A percentile compares a stretch with the other conserved stretches of the same genome.
Evolutionary conservation across 2,329 filamentous ascomycete genomes (phyloP).

Genomic region (Fusarium mangiferae): DNA sequence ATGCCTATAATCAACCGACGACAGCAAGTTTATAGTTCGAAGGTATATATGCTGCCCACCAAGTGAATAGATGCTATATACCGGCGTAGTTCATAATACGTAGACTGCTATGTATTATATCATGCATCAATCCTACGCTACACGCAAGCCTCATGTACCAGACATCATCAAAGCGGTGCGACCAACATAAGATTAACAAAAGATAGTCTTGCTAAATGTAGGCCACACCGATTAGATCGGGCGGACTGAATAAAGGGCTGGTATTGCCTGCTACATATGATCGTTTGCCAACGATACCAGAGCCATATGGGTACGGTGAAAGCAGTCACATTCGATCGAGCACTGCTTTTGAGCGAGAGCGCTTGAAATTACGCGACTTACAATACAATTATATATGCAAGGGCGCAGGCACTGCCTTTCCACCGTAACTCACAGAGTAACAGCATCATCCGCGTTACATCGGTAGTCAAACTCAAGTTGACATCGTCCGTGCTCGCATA

Average conservation of each 20-base stretch:
- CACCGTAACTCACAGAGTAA: not conserved
- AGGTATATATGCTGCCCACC: not conserved
- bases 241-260: not conserved
- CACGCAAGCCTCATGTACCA: slow-evolving; percentile 1
- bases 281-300: slow-evolving; percentile 3
- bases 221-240: not conserved
- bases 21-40: not conserved
- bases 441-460: not conserved
- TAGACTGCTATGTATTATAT: not conserved
- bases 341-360: not conserved
- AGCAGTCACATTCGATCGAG: not conserved
- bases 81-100: not conserved
- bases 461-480: not conserved
- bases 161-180: slow-evolving; percentile 5
- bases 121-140: not conserved
- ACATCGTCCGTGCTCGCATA: slow-evolving; percentile 11
- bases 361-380: slow-evolving; percentile 6
- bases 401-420: not conserved
- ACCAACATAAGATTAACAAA: slow-evolving; percentile 9
- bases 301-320: not conserved
- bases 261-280: not conserved
- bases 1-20: not conserved
- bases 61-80: not conserved
- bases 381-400: slow-evolving; percentile 9
- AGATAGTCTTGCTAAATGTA: slow-evolving; percentile 23